Base-by-base conservation (phyloP, 2,329 filamentous ascomycete genomes). In the Plectosphaerella plurivora region DNA sequence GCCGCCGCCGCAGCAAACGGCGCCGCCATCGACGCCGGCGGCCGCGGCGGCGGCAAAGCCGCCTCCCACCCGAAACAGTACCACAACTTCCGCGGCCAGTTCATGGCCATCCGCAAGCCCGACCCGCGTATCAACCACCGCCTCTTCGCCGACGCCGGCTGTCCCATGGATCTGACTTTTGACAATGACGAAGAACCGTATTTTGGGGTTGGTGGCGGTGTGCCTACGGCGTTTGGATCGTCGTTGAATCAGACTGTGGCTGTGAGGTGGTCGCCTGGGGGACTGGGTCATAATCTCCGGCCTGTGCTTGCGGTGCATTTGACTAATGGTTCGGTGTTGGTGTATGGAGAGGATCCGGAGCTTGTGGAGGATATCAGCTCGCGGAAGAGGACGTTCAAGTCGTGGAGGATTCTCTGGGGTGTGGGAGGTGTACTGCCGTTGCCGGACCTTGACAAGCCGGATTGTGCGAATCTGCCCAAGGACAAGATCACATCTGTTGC, bases 261-360 rank as follows among this genome's bases (percentile, higher is more conserved):
- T 9, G 57, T 83, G 18, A 76, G 73, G 47, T 84, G 81, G 81
- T 83, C 80, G n/a, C 80, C 81, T 0, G 66, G 66, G n/a, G 78
- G 77, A 2, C 63, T 84, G n/a, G 81, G 81, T 1, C 72, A 73
- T 41, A 81, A 82, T 59, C 62, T 72, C 8, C 71, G 81, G 1
- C 73, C 80, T 1, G 72, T 82, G 5, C 66, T 84, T 35, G 73
- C 68, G 14, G 75, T 77, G 4, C 62, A 83, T 55, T 75, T 75
- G 1, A 77, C 76, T 9, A 73, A 71, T 1, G 81, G 81, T 1
- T 68, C 69, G 47, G 59, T 84, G 22, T 67, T 75, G 15, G 66
- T 79, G 15, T 75, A 82, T 45, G 80, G 81, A 16, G 80, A 84
- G 60, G 39, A 52, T 61, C 58, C 58, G n/a, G 60, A 52, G 7